Evolutionary conservation across 495 filamentous ascomycete genomes (phyloP), one percentile per base, ranked within the genome.

Genomic region (Physcia stellaris): DNA sequence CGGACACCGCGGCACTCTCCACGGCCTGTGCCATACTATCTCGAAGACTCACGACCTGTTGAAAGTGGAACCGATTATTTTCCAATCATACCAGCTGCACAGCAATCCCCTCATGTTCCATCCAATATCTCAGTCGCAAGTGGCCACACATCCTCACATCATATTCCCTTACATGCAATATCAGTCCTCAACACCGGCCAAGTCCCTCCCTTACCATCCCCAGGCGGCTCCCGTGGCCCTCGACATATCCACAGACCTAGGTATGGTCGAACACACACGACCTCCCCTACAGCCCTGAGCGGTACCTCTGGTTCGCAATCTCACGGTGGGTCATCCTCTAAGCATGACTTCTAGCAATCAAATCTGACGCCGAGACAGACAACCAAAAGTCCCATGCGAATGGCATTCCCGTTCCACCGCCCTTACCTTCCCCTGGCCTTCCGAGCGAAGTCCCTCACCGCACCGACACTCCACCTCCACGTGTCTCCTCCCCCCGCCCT

Each of bases 1-100:
- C 75, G 81, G 38, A 95, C 88, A 4, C 90, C 90, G 2, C 82
- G 79, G 43, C 77, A 84, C 13, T 93, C 86, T 13, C 84, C 84
- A 7, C 64, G 77, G 27, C 59, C 65, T 31, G 48, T 59, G 10
- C 52, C 61, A n/a, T 66, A 75, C 41, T 58, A 65, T 23, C 45
- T 67, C 27, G 79, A 86, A 28, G 75, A 80, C 13, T 46, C 57
- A 22, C 60, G 75, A 29, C 83, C 85, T 12, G 64, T 73, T 35
- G 87, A 92, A 50, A 75, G 68, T 39, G 77, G 73, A 37, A 73
- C 66, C 11, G 87, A 92, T 48, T 96, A 96, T 56, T 96, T 95
- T 51, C 83, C 88, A 15, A 78, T 81, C 9, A 86, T 88, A 70
- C 83, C 85, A 6, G 59, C 66, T 43, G 43, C 67, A 56, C 30